Evolutionary conservation across 2,329 filamentous ascomycete genomes (phyloP).

Genomic region (Monilinia vaccinii-corymbosi): DNA sequence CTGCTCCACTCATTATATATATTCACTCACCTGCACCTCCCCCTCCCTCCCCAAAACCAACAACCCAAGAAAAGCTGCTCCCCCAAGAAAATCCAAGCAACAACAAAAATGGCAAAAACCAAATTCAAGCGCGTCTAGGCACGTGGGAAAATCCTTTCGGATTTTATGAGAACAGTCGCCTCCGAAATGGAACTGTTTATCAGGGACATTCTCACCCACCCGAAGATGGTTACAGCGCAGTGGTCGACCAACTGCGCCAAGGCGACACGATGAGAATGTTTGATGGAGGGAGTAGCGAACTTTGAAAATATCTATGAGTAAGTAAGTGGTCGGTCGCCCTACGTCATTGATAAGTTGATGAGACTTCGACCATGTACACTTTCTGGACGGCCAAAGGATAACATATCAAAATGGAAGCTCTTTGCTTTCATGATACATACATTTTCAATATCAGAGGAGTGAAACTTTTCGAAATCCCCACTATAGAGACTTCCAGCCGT

Average conservation of each 20-base stretch:
- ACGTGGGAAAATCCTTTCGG: background rate
- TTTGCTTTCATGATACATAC: background rate
- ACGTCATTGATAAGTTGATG: background rate
- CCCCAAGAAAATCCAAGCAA: background rate
- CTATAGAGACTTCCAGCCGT: too few species aligned
- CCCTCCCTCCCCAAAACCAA: background rate
- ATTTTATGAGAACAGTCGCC: background rate
- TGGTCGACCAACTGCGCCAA: too few species aligned
- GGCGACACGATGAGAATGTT: background rate
- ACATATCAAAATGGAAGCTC: background rate
- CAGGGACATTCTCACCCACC: background rate
- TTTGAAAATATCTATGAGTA: background rate
- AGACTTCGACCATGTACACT: background rate
- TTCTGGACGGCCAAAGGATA: background rate
- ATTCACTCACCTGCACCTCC: background rate
- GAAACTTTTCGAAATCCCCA: background rate
- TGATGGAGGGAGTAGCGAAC: background rate
- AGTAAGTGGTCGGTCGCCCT: too few species aligned
- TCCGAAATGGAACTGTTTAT: background rate
- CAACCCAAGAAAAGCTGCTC: too few species aligned
- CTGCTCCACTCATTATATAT: too few species aligned
- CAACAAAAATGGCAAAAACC: background rate
- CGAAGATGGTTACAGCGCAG: too few species aligned
- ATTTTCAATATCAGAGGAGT: background rate
- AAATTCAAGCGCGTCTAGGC: background rate